Evolutionary conservation across 257 asterid genomes (phyloP).

Genomic region (Nicotiana tomentosiformis): DNA sequence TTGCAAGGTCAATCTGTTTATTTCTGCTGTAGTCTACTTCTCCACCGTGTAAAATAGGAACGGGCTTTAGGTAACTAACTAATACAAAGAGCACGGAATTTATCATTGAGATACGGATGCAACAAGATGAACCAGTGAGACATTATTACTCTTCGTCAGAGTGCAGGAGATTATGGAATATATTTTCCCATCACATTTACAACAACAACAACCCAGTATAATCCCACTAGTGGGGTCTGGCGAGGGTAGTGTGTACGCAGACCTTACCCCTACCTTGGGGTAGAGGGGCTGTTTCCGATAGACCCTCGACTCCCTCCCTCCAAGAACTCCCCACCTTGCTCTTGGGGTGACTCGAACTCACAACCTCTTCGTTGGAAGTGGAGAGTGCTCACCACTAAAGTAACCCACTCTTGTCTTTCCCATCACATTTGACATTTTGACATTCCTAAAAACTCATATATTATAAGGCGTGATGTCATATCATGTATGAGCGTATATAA

Average conservation of each 20-base stretch:
- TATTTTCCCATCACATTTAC: not conserved
- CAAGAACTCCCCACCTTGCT: too few species aligned
- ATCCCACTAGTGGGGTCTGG: too few species aligned
- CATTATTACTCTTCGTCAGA: not conserved
- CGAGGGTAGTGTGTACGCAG: too few species aligned
- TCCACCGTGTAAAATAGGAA: not conserved
- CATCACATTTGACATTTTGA: not conserved
- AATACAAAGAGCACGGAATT: not conserved
- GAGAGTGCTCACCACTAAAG: too few species aligned
- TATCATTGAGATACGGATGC: not conserved
- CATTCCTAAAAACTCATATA: not conserved
- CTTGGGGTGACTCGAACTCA: too few species aligned
- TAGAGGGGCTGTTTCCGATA: too few species aligned
- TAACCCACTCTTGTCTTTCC: too few species aligned
- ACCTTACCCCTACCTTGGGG: too few species aligned
- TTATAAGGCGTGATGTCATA: not conserved
- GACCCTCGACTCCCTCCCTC: too few species aligned
- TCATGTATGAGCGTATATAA: not conserved
- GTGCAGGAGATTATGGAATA: not conserved
- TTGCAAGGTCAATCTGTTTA: slow-evolving; percentile 8
- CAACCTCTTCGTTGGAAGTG: too few species aligned
- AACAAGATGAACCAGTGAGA: not conserved
- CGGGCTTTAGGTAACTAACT: not conserved
- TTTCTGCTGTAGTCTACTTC: not conserved
- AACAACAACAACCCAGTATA: too few species aligned